Conservation (phyloP, 2,329 filamentous ascomycete genomes). For the Pseudogymnoascus sp. region DNA sequence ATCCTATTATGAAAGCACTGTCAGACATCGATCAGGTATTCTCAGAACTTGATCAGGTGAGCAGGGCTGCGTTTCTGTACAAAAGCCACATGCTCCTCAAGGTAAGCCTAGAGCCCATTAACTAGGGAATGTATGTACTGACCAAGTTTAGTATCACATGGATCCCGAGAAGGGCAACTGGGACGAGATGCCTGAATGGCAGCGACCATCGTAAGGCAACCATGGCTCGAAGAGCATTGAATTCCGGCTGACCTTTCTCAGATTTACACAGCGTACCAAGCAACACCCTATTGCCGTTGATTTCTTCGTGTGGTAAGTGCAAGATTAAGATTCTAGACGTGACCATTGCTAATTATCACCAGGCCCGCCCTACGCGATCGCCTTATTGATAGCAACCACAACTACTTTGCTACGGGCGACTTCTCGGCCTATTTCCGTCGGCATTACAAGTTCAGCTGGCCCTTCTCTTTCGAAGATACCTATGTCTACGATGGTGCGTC, state of each 20-base stretch:
- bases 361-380: conserved; percentile 18
- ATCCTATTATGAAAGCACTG: conserved; percentile 17
- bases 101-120: conserved; percentile 3
- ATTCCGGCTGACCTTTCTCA: neutral
- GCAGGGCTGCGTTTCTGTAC: conserved; percentile 18
- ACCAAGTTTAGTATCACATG: conserved; percentile 16
- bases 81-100: conserved; percentile 18
- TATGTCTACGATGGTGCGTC: conserved; percentile 13
- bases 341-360: neutral
- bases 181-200: conserved; percentile 18
- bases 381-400: conserved; percentile 15
- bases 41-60: conserved; percentile 18
- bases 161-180: conserved; percentile 13
- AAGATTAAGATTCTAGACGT: neutral
- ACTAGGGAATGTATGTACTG: neutral
- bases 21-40: conserved; percentile 18
- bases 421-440: conserved; percentile 15
- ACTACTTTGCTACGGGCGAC: conserved; percentile 15
- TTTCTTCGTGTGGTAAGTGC: conserved; percentile 17
- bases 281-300: conserved; percentile 18
- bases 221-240: neutral
- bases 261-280: conserved; percentile 14
- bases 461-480: conserved; percentile 15
- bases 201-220: conserved; percentile 16
- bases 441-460: conserved; percentile 19